Evolutionary conservation across 139 green algal genomes (phyloP).

Genomic region (Helicosporidium sp.): DNA sequence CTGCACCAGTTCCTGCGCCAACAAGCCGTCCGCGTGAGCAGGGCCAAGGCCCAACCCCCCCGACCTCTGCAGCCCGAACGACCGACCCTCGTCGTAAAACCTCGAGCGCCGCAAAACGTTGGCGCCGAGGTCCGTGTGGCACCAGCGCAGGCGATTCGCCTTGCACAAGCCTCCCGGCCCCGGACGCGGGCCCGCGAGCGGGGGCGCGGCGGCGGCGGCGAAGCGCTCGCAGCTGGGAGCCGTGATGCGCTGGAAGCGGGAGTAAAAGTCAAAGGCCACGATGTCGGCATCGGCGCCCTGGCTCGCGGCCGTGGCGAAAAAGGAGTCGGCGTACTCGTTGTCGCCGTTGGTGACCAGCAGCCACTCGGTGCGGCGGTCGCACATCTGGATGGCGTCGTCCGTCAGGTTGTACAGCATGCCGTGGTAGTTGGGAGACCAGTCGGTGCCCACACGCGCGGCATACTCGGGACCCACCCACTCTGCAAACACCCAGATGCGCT

Average conservation of each 20-base stretch:
- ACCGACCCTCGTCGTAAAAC: slow-evolving; percentile 33
- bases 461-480: slow-evolving; percentile 50
- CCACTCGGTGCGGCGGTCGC: slow-evolving; percentile 36
- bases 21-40: slow-evolving; percentile 42
- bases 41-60: slow-evolving; percentile 10
- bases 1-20: slow-evolving; percentile 26
- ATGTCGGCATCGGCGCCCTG: slow-evolving; percentile 15
- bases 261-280: slow-evolving; percentile 66
- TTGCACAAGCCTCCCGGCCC: too few species aligned
- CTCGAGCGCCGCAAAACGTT: slow-evolving; percentile 29
- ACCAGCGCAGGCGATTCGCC: slow-evolving; percentile 42
- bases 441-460: too few species aligned
- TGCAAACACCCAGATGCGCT: slow-evolving; percentile 42
- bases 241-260: slow-evolving; percentile 50
- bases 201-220: slow-evolving; percentile 7
- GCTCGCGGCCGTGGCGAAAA: slow-evolving; percentile 12
- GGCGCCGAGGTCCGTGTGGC: slow-evolving; percentile 60
- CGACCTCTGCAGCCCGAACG: slow-evolving; percentile 31
- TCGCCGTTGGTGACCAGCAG: slow-evolving; percentile 65
- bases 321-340: slow-evolving; percentile 46
- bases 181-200: too few species aligned
- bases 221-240: slow-evolving; percentile 48
- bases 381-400: slow-evolving; percentile 45
- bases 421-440: slow-evolving; percentile 49
- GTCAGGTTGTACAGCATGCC: slow-evolving; percentile 60